phyloP scores from a whole-genome alignment of 169 alveolate genomes.

The Eimeria brunetti region DNA sequence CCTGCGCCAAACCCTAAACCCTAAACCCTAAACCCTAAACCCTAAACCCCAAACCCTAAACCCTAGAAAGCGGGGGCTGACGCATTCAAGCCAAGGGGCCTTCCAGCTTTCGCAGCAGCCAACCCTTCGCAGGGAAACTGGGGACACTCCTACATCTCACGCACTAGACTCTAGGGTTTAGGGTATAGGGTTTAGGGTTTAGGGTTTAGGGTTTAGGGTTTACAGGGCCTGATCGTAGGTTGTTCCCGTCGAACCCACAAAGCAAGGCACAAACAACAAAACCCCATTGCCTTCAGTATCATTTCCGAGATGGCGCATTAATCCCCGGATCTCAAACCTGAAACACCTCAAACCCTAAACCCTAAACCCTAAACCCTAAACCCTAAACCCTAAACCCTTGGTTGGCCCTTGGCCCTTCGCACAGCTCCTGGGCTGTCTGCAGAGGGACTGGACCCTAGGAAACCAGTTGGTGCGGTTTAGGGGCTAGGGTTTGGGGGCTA shows the following conservation, averaged over 20 bases:
- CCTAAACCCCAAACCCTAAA: not conserved
- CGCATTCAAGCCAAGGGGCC: not conserved
- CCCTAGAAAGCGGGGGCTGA: not conserved
- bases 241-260: not conserved
- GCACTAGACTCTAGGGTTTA: not conserved
- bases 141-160: not conserved
- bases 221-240: not conserved
- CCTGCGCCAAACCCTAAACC: not conserved
- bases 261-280: not conserved
- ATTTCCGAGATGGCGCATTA: not conserved
- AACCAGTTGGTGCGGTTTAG: not conserved
- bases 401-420: not conserved
- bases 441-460: not conserved
- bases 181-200: not conserved
- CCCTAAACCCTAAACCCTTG: slow-evolving; percentile 23
- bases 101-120: not conserved
- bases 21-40: not conserved
- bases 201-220: slow-evolving; percentile 38
- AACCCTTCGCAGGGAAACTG: not conserved
- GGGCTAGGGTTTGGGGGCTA: not conserved
- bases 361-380: slow-evolving; percentile 23
- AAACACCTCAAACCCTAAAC: slow-evolving; percentile 6
- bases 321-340: not conserved
- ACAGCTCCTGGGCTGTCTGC: not conserved
- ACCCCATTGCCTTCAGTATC: not conserved